Conservation (phyloP, 169 alveolate genomes). For the Cryptosporidium felis region DNA sequence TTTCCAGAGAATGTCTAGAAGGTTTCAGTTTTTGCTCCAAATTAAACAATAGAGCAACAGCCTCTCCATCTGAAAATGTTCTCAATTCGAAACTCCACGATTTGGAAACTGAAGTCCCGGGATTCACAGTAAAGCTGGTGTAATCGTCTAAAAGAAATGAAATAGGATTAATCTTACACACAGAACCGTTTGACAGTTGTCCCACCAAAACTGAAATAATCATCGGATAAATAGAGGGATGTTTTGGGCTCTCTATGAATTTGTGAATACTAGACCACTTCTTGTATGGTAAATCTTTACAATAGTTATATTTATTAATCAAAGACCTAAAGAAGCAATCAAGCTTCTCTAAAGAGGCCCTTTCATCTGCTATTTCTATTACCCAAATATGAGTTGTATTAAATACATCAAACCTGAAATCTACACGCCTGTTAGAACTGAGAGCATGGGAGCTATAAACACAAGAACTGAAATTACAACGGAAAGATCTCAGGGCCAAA, state of each 20-base stretch:
- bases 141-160: conserved; percentile 1
- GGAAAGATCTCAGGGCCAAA: conserved; percentile 33
- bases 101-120: neutral
- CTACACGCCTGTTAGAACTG: neutral
- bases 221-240: conserved; percentile 22
- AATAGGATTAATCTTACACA: conserved; percentile 12
- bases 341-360: neutral
- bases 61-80: neutral
- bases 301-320: neutral
- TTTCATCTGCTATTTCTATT: neutral
- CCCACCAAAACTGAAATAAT: neutral
- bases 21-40: neutral
- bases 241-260: neutral
- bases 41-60: neutral
- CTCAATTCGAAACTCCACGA: conserved; percentile 4
- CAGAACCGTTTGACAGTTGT: neutral
- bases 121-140: neutral
- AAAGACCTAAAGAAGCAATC: conserved; percentile 10
- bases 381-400: conserved; percentile 46
- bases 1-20: neutral
- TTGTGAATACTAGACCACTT: conserved; percentile 46
- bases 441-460: conserved; percentile 10
- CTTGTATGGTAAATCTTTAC: neutral
- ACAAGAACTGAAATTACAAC: conserved; percentile 35
- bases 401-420: conserved; percentile 38